phyloP scores from a whole-genome alignment of 768 basidiomycete genomes.

The Trametes cinnabarina region DNA sequence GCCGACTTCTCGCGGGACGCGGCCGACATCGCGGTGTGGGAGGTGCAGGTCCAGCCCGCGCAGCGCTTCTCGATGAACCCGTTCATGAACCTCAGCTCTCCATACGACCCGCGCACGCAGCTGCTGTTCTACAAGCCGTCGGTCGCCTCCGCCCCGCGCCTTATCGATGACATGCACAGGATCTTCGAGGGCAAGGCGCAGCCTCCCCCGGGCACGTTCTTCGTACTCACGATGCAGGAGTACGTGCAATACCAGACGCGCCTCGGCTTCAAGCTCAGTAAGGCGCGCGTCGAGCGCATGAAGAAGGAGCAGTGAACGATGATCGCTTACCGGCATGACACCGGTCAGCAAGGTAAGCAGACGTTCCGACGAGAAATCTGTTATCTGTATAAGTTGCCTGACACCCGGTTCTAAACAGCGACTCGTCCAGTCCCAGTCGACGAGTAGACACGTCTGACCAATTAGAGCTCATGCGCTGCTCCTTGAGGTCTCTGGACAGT shows the following conservation, averaged over 20 bases:
- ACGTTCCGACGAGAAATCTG: background rate
- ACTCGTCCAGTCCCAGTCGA: background rate
- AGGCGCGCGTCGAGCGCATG: constrained; percentile 15
- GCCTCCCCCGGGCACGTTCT: constrained; percentile 9
- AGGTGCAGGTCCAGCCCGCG: background rate
- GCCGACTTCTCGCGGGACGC: constrained; percentile 15
- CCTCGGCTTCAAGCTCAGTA: constrained; percentile 19
- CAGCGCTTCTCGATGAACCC: constrained; percentile 6
- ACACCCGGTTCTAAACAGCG: too few species aligned
- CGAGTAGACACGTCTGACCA: background rate
- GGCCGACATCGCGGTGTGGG: constrained; percentile 15
- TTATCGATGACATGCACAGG: background rate
- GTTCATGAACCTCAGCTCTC: background rate
- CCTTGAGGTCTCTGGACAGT: too few species aligned
- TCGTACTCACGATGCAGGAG: constrained; percentile 14
- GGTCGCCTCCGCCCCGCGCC: background rate
- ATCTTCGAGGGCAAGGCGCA: constrained; percentile 10
- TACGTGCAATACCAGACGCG: background rate
- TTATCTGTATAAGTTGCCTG: too few species aligned
- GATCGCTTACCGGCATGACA: constrained; percentile 6
- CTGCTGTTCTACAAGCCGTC: constrained; percentile 11
- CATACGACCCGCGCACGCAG: constrained; percentile 4
- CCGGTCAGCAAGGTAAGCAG: background rate
- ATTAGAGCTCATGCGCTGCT: too few species aligned
- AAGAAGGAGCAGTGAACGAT: constrained; percentile 12